phyloP scores from a whole-genome alignment of 495 filamentous ascomycete species.

The Talaromyces adpressus region DNA sequence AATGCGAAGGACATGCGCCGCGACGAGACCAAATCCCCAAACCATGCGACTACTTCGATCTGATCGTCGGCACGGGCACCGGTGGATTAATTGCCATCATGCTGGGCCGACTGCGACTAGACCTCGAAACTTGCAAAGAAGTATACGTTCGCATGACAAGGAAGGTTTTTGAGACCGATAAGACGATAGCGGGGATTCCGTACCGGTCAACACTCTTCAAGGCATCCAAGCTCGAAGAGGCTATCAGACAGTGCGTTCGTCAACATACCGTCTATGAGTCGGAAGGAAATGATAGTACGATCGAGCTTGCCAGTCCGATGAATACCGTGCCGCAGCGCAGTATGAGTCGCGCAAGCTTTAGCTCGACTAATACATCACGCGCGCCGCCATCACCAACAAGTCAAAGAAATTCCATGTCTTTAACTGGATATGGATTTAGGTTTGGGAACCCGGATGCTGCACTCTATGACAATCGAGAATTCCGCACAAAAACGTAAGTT shows the following conservation, averaged over 20 bases:
- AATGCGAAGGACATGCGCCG: slow-evolving; percentile 73
- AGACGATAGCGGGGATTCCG: slow-evolving; percentile 90
- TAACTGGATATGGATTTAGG: slow-evolving; percentile 25
- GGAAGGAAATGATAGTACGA: slow-evolving; percentile 50
- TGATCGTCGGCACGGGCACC: slow-evolving; percentile 91
- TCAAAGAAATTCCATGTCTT: slow-evolving; percentile 28
- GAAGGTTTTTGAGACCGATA: slow-evolving; percentile 95
- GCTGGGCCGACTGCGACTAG: slow-evolving; percentile 85
- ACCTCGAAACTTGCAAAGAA: slow-evolving; percentile 92
- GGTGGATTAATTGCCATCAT: slow-evolving; percentile 94
- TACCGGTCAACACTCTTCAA: slow-evolving; percentile 94
- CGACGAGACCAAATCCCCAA: slow-evolving; percentile 85
- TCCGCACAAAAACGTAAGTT: slow-evolving; percentile 82
- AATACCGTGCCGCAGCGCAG: slow-evolving; percentile 39
- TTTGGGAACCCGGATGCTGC: slow-evolving; percentile 54
- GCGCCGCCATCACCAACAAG: slow-evolving; percentile 18
- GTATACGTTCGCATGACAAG: slow-evolving; percentile 92
- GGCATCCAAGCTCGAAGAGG: slow-evolving; percentile 89
- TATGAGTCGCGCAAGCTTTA: slow-evolving; percentile 37
- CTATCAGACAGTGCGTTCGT: slow-evolving; percentile 80
- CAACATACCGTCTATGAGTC: slow-evolving; percentile 76
- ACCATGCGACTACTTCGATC: slow-evolving; percentile 96
- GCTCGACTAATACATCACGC: slow-evolving; percentile 25
- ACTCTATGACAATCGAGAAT: slow-evolving; percentile 75
- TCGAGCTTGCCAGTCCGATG: slow-evolving; percentile 31